Evolutionary conservation across 331 rosid species (phyloP).

Genomic region (Cydonia oblonga): DNA sequence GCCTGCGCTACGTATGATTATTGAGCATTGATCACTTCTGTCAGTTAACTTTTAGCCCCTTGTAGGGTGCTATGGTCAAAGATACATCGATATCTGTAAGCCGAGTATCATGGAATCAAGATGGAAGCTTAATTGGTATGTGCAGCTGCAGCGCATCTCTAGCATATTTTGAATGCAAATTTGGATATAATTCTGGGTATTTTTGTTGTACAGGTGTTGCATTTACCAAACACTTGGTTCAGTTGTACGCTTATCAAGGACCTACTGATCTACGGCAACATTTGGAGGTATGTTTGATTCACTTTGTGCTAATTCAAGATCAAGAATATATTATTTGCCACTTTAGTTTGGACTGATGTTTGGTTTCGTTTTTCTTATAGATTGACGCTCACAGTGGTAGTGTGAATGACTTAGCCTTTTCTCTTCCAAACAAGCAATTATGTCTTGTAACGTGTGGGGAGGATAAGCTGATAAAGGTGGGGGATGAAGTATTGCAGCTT

Average conservation of each 20-base stretch:
- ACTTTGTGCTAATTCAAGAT: conserved; percentile 4
- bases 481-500: neutral
- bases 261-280: conserved; percentile 22
- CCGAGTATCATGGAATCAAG: conserved; percentile 44
- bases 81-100: conserved; percentile 27
- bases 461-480: conserved; percentile 20
- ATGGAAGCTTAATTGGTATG: conserved; percentile 45
- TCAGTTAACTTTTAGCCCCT: conserved; percentile 5
- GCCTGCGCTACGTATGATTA: neutral
- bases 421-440: conserved; percentile 25
- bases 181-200: neutral
- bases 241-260: conserved; percentile 34
- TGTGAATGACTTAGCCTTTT: conserved; percentile 24
- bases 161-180: neutral
- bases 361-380: conserved; percentile 11
- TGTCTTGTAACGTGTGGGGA: conserved; percentile 25
- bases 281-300: conserved; percentile 36
- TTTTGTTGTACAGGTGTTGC: conserved; percentile 39
- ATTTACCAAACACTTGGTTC: conserved; percentile 43
- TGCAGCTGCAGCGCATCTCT: neutral
- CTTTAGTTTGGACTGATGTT: conserved; percentile 3
- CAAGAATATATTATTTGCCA: neutral
- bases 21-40: neutral
- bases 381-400: conserved; percentile 22
- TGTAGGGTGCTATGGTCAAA: conserved; percentile 26